A percentile compares a stretch with the other conserved stretches of the same genome.
These are phyloP conservation scores for Volvox africanus DNA, from an alignment of 139 green algal genomes.

Conservation along the genomic window DNA sequence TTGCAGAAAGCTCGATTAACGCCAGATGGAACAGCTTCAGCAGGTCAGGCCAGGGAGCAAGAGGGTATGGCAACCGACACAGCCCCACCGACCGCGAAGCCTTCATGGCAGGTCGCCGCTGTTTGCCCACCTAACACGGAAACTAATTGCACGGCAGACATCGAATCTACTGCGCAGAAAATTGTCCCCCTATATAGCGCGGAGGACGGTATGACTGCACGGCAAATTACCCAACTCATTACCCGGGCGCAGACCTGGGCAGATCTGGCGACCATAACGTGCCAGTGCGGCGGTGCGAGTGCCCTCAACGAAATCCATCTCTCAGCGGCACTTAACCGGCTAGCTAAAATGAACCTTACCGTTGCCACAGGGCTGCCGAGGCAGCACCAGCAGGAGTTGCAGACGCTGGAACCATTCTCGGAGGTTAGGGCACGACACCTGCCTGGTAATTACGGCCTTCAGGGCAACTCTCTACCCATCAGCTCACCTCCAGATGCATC, in stretches of 20 bases:
- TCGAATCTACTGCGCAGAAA: too few relatives aligned
- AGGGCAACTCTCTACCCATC: too few relatives aligned
- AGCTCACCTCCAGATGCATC: too few relatives aligned
- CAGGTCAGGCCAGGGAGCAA: background rate
- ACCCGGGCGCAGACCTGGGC: background rate
- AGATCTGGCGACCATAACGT: background rate
- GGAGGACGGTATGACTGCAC: background rate
- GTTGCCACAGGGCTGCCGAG: too few relatives aligned
- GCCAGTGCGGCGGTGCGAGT: background rate
- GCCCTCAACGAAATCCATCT: slow-evolving; percentile 38
- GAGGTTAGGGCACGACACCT: too few relatives aligned
- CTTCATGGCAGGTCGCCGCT: background rate
- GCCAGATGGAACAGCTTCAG: background rate
- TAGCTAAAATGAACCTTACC: slow-evolving; percentile 22
- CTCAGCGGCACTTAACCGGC: background rate
- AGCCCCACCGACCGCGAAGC: background rate
- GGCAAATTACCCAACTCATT: background rate
- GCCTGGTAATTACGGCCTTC: too few relatives aligned
- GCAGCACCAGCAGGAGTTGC: background rate
- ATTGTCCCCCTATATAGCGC: too few relatives aligned
- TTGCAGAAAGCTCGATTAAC: background rate
- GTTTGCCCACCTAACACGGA: too few relatives aligned
- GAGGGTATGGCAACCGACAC: background rate
- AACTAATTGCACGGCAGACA: too few relatives aligned
- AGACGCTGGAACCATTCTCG: background rate